phyloP scores from a whole-genome alignment of 208 protist genomes.

The Leishmania gerbilli region DNA sequence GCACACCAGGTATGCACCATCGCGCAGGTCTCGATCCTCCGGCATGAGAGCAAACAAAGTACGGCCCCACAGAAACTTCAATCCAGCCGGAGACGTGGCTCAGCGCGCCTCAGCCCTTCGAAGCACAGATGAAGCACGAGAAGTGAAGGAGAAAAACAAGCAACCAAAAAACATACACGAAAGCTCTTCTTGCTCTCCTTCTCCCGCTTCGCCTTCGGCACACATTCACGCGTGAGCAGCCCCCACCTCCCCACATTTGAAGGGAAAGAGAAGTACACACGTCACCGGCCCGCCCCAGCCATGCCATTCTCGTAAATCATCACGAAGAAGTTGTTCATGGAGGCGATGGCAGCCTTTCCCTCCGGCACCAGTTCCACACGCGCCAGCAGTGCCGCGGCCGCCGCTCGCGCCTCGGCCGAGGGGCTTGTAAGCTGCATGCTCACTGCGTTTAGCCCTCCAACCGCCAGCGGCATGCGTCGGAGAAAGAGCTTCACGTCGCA shows the following conservation, averaged over 20 bases:
- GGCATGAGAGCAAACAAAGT: not conserved
- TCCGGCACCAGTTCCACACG: slow-evolving; percentile 48
- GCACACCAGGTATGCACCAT: not conserved
- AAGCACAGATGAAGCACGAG: not conserved
- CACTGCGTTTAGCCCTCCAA: slow-evolving; percentile 65
- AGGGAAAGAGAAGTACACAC: too few species aligned
- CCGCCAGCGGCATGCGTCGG: slow-evolving; percentile 62
- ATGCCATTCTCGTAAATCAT: slow-evolving; percentile 60
- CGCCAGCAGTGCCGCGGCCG: slow-evolving; percentile 43
- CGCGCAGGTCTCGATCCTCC: not conserved
- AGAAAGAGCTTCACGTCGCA: slow-evolving; percentile 62
- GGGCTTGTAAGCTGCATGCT: slow-evolving; percentile 67
- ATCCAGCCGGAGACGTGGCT: not conserved
- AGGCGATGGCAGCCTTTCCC: slow-evolving; percentile 53
- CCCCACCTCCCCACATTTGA: not conserved
- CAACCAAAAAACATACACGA: not conserved
- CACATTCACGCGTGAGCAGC: not conserved
- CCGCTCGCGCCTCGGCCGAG: slow-evolving; percentile 33
- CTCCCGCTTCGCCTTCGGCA: not conserved
- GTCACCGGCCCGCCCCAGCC: slow-evolving; percentile 3
- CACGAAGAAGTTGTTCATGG: slow-evolving; percentile 75
- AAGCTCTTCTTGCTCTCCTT: slow-evolving; percentile 4
- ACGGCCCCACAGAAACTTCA: not conserved
- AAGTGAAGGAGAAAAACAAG: not conserved
- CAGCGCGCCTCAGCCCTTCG: not conserved